phyloP scores from a whole-genome alignment of 306 rosid species.

The Prunus mira region DNA sequence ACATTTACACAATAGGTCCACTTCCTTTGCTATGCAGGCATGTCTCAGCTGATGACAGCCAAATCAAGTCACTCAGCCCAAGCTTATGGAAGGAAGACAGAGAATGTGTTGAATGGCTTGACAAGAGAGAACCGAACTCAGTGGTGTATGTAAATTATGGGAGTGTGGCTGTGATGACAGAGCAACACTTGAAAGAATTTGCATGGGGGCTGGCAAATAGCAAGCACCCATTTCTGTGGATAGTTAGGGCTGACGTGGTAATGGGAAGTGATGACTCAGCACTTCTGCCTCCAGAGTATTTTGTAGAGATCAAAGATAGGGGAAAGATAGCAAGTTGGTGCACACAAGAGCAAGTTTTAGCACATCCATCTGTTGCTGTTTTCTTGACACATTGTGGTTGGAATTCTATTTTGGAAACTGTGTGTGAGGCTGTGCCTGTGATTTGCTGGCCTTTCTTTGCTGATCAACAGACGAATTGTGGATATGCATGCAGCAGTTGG shows the following conservation, averaged over 20 bases:
- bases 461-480: conserved; percentile 44
- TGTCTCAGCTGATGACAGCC: conserved; percentile 8
- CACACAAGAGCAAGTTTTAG: conserved; percentile 35
- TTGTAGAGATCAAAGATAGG: conserved; percentile 31
- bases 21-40: conserved; percentile 18
- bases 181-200: conserved; percentile 34
- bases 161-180: conserved; percentile 30
- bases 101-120: conserved; percentile 32
- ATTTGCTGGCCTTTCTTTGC: conserved; percentile 57
- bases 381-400: conserved; percentile 55
- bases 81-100: conserved; percentile 45
- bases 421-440: conserved; percentile 37
- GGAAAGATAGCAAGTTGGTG: conserved; percentile 42
- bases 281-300: conserved; percentile 22
- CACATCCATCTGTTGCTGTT: conserved; percentile 35
- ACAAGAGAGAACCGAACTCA: conserved; percentile 25
- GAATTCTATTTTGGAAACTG: conserved; percentile 39
- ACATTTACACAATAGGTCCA: conserved; percentile 40
- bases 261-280: conserved; percentile 24
- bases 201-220: conserved; percentile 52
- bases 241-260: conserved; percentile 41
- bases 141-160: conserved; percentile 47
- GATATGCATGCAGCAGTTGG: conserved; percentile 40
- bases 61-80: conserved; percentile 19
- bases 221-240: conserved; percentile 37